A percentile compares a stretch with the other conserved stretches of the same genome.
Evolutionary conservation across 345 rosid species (phyloP).

Genomic region (Rubroshorea leprosula): DNA sequence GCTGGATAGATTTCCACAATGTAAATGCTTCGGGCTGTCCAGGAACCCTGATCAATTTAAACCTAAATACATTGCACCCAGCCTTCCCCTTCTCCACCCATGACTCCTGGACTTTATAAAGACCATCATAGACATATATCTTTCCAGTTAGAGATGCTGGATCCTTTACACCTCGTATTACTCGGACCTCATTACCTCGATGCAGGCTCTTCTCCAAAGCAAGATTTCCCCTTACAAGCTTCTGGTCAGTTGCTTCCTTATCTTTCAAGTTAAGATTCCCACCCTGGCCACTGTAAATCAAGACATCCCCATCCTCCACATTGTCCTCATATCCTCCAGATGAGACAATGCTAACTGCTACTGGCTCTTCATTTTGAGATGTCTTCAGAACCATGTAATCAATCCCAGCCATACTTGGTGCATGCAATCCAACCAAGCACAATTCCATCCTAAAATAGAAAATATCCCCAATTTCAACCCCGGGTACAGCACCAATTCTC

Average conservation of each 20-base stretch:
- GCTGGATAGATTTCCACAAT: conserved; percentile 59
- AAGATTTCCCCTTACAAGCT: conserved; percentile 88
- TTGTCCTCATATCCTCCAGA: conserved; percentile 71
- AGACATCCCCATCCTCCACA: conserved; percentile 52
- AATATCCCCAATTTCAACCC: conserved; percentile 72
- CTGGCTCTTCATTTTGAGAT: conserved; percentile 45
- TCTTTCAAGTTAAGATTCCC: conserved; percentile 39
- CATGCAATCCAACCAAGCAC: conserved; percentile 70
- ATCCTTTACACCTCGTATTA: conserved; percentile 67
- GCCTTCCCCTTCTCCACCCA: conserved; percentile 79
- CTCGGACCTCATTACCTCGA: conserved; percentile 64
- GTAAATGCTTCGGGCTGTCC: conserved; percentile 62
- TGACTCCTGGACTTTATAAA: conserved; percentile 56
- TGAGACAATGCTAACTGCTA: conserved; percentile 74
- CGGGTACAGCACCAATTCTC: conserved; percentile 70
- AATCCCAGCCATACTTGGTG: conserved; percentile 78
- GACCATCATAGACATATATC: conserved; percentile 70
- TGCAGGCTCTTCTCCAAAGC: conserved; percentile 69
- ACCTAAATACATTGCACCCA: conserved; percentile 63
- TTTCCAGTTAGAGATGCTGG: conserved; percentile 30
- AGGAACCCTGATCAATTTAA: conserved; percentile 51
- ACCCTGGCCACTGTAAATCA: conserved; percentile 78
- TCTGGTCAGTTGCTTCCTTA: conserved; percentile 55
- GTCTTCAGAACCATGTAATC: conserved; percentile 52
- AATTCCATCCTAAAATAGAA: conserved; percentile 76